Base-by-base conservation (phyloP, 2,329 filamentous ascomycete genomes). In the Sclerotinia sclerotiorum region DNA sequence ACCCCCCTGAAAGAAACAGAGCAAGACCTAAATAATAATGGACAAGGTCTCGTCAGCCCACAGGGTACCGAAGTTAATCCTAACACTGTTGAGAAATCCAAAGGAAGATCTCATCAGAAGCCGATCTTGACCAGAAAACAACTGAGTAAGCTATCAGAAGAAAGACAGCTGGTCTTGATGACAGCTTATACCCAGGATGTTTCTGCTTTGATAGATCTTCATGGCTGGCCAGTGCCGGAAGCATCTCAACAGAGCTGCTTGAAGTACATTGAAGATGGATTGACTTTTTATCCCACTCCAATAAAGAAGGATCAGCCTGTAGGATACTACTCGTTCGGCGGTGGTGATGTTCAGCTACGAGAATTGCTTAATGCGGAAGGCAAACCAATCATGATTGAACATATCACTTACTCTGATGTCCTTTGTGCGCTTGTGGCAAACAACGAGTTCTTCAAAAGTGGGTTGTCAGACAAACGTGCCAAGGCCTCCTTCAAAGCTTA, bases 401-500 rank as follows among this genome's bases (percentile, higher is more conserved):
- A 71, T 27, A 58, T 70, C 32, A 63, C 42, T n/a, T 48, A 58
- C 35, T 44, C 42, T n/a, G 60, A 62, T 17, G 65, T 71, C 35
- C 29, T 57, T 42, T 60, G 44, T 29, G 35, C 42, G 29, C 51
- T 71, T n/a, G 19, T 71, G 21, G 61, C 32, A 46, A 60, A 55
- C 10, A 71, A 70, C 32, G 27, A 65, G 7, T 48, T 55, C 3
- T 54, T 66, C 27, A 35, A 67, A 27, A n/a, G 19, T 62, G 32
- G 3, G 11, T 49, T 70, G 2, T 44, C 39, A 21, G 46, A 55
- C 11, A 70, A 65, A 51, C 55, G 60, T 49, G 46, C 68, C 3
- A 66, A 55, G 35, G 56, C 52, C 21, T 67, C 69, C n/a, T 68
- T 69, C 48, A 70, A 57, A 29, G 44, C 21, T n/a, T 70, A 66